Evolutionary conservation across 495 filamentous ascomycete genomes (phyloP), one percentile per base, ranked within the genome.

Genomic region (Neurospora tetraspora): DNA sequence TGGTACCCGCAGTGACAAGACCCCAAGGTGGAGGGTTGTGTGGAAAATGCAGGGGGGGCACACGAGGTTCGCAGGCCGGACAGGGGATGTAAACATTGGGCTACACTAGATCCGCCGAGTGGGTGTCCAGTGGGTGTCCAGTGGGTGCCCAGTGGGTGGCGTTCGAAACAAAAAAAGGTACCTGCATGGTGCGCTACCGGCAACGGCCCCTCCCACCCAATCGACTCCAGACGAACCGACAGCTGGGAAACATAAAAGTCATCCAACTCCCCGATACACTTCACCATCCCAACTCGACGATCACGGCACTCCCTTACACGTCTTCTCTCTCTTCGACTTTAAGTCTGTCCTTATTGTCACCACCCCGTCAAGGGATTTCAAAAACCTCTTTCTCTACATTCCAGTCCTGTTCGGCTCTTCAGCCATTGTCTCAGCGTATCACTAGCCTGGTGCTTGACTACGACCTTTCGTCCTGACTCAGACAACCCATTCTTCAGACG

Each of bases 241-340:
- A 65, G 53, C 53, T 65, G 53, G 53, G 53, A 65, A 65, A 65
- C 53, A 65, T 65, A 65, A 65, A 65, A 65, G 53, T 65, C 53
- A 65, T 34, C 27, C 53, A 65, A 4, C 53, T 65, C 53, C 53
- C 53, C 27, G 6, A 16, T 18, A 31, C 53, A 65, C 53, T 23
- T 65, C 53, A 65, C 34, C 53, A 34, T 9, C 6, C 34, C 34
- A 36, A 34, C 14, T 65, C 23, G 53, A 34, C 27, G 27, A 65
- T 65, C 53, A 65, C 53, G 53, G 27, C 53, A 34, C 53, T 65
- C 53, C 53, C 53, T 65, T 65, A 34, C 53, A 65, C 27, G 53
- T 36, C 53, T 65, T 65, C 53, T 65, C 53, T 61, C 53, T 16
- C 5, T 65, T 65, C 27, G 53, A 65, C 53, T 5, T 7, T 12